These are phyloP conservation scores for Mycena rebaudengoi DNA, from an alignment of 768 basidiomycete genomes.

Conservation along the genomic window DNA sequence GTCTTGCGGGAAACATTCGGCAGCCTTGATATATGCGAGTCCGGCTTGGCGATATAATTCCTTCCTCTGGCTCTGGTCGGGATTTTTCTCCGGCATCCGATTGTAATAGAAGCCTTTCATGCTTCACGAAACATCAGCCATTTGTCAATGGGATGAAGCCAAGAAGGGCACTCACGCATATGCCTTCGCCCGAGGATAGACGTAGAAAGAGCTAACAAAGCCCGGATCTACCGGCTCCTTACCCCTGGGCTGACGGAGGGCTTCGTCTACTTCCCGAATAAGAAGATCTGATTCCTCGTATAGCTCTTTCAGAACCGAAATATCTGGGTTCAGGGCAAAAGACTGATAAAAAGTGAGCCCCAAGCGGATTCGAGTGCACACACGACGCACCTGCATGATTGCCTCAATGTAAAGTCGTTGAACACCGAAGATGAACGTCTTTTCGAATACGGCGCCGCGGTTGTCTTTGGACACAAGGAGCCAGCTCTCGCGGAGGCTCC, in stretches of 20 bases:
- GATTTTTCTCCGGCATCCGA: not conserved
- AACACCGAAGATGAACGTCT: conserved; percentile 25
- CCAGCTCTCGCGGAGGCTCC: conserved; percentile 18
- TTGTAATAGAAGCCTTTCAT: conserved; percentile 22
- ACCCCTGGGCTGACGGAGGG: not conserved
- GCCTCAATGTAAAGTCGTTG: conserved; percentile 21
- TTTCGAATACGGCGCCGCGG: conserved; percentile 22
- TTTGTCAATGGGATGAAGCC: not conserved
- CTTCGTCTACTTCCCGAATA: conserved; percentile 18
- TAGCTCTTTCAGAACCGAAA: conserved; percentile 7
- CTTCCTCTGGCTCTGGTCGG: not conserved
- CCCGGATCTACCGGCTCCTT: conserved; percentile 11
- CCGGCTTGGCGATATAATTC: conserved; percentile 16
- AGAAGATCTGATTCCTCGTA: conserved; percentile 19
- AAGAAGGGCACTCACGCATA: conserved; percentile 15
- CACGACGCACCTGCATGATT: conserved; percentile 24
- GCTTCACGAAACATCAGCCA: not conserved
- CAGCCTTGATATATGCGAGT: conserved; percentile 17
- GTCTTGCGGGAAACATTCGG: conserved; percentile 25
- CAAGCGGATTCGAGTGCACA: not conserved
- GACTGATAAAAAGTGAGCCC: not conserved
- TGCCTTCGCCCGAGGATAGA: conserved; percentile 25
- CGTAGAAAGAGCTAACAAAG: conserved; percentile 16
- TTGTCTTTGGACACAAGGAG: not conserved
- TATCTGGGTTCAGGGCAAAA: not conserved